Evolutionary conservation across 768 basidiomycete species (phyloP), one percentile per base, ranked within the genome.

Genomic region (Phallus indusiatus): DNA sequence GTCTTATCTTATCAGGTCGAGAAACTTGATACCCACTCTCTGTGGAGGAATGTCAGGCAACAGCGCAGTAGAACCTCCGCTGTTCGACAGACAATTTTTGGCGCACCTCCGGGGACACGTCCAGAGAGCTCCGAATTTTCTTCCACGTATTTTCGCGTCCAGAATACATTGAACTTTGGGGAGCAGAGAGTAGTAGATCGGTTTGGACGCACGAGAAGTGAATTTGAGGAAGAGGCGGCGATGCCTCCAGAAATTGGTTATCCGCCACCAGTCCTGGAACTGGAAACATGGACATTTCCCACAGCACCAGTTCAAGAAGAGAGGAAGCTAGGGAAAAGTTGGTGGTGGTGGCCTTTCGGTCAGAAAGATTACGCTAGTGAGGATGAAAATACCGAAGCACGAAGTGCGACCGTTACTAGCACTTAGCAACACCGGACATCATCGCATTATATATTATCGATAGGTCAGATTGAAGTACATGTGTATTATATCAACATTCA

Each of bases 301-400:
- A 65, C 61, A 57, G 60, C 51, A 61, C 50, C 47, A 52, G 37
- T 18, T 49, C 54, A 42, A 49, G 62, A 33, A 66, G 63, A 34
- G 72, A 69, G 59, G 53, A 21, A 18, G 77, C 75, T 21, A 79
- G 81, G 54, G 82, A 80, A 62, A 69, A 70, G n/a, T n/a, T n/a
- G 57, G 80, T 80, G 59, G 80, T 78, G 46, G 80, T 83, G 50
- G 76, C 66, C 77, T 82, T 69, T 77, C 77, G 34, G 73, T 72
- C 20, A 82, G 86, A 68, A 82, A 81, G 56, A 83, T 88, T 76
- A 90, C 88, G 88, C 67, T 89, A 56, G 71, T 90, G 65, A 75
- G 78, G 65, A 56, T 16, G 55, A 56, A 7, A 50, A 28, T 17
- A 56, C 21, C 22, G 37, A 17, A 28, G 24, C 56, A 24, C 11